Percentiles rank a stretch among this genome's conserved stretches.
phyloP scores from a whole-genome alignment of 2,329 filamentous ascomycete genomes.

The Ceratocystis diversiconidia region DNA sequence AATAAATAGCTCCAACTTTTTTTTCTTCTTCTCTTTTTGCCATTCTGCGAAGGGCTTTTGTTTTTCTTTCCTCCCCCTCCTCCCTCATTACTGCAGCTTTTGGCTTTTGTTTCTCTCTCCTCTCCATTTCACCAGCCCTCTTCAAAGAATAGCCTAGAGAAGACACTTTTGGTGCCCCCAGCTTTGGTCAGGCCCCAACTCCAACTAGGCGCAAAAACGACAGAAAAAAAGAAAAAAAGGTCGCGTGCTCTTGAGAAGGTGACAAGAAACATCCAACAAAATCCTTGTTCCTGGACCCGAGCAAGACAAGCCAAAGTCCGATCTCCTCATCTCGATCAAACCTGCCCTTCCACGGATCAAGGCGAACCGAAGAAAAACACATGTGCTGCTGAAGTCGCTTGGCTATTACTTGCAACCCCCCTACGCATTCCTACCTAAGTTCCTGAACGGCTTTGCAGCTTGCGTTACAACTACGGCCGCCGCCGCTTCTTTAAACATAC shows the following conservation, averaged over 20 bases:
- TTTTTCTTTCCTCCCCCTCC: not conserved
- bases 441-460: too few species aligned
- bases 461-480: too few species aligned
- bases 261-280: not conserved
- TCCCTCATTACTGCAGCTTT: too few species aligned
- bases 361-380: not conserved
- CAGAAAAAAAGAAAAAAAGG: not conserved
- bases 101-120: not conserved
- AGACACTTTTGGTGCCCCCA: not conserved
- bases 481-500: not conserved
- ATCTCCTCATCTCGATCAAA: not conserved
- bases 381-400: not conserved
- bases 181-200: not conserved
- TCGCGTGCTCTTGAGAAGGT: not conserved
- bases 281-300: not conserved
- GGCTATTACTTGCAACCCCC: not conserved
- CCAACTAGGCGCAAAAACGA: not conserved
- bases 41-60: too few species aligned
- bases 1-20: slow-evolving; percentile 4
- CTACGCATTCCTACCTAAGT: not conserved
- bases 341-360: not conserved
- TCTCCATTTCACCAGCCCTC: not conserved
- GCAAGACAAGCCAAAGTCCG: not conserved
- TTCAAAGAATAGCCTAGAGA: not conserved
- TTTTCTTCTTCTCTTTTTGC: slow-evolving; percentile 3